Base-by-base conservation (phyloP, 192 early-diverging fungal genomes). In the Allomyces macrogynus region DNA sequence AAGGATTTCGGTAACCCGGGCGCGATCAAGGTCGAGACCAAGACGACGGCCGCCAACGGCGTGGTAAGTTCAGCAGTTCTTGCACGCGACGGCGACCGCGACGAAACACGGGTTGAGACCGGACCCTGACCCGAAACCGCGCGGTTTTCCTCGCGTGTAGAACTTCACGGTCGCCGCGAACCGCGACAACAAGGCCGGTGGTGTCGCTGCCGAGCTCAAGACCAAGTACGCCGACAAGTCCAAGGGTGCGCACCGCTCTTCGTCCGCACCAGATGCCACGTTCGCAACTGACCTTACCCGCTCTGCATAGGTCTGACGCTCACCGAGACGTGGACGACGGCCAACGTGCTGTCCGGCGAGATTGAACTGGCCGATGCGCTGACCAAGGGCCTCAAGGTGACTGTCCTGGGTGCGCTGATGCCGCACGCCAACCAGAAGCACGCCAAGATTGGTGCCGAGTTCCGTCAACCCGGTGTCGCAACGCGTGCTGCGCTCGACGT, bases 281-380 rank as follows among this genome's bases (percentile, higher is more conserved):
- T 40, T 40, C 32, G 32, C 32, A 40, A 40, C 32, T 40, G 32
- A 40, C 32, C 3, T 40, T 40, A 0, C 32, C 3, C 8, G 26
- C 4, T 27, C 26, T 27, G 4, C 4, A 1, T 8, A 40, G 32
- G 32, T 8, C 78, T 96, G 23, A 87, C 90, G 67, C 86, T 97
- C 78, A 96, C 95, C 70, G 92, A 95, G 80, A 81, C 89, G 63
- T 99, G 96, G 96, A 93, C 87, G 76, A 92, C 93, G 65, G 78
- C 76, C 74, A 97, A 97, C 81, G 79, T 91, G 64, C 76, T 99
- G 61, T 88, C 85, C 65, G 89, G 85, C 65, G 86, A 93, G 78
- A 78, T 97, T 67, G 96, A 97, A 77, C 77, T 95, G 24, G 83
- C 87, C 69, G 91, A 97, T 83, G 86, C 86, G 76, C 76, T 97